A percentile compares a stretch with the other conserved stretches of the same genome.
phyloP scores from a whole-genome alignment of 108 stramenopile species.

The Schizochytrium sp. region DNA sequence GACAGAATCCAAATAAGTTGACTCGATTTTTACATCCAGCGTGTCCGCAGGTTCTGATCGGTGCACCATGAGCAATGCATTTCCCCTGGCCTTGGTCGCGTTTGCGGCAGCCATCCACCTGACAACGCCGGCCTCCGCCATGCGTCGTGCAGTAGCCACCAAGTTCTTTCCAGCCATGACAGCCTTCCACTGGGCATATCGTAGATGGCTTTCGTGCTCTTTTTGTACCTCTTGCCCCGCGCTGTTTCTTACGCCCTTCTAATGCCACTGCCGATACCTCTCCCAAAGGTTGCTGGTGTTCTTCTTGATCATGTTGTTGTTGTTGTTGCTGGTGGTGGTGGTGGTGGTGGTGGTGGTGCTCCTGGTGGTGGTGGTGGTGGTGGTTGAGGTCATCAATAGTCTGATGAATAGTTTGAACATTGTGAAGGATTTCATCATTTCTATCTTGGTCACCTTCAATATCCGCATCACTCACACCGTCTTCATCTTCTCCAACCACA shows the following conservation, averaged over 20 bases:
- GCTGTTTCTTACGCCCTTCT: neutral
- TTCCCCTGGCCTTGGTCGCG: slow-evolving; percentile 27
- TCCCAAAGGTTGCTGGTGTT: neutral
- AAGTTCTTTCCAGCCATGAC: neutral
- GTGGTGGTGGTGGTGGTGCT: too few species aligned
- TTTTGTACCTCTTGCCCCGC: neutral
- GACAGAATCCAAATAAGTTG: slow-evolving; percentile 11
- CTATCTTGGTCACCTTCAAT: too few species aligned
- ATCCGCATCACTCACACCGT: too few species aligned
- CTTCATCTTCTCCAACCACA: too few species aligned
- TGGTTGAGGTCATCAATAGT: too few species aligned
- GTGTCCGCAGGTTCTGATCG: neutral
- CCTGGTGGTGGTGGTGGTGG: too few species aligned
- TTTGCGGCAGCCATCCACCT: slow-evolving; percentile 62
- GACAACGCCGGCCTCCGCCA: slow-evolving; percentile 64
- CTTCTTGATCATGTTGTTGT: neutral
- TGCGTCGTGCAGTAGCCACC: slow-evolving; percentile 55
- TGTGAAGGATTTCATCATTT: too few species aligned
- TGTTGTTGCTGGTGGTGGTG: neutral
- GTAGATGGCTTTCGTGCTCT: neutral
- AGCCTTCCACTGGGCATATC: slow-evolving; percentile 30
- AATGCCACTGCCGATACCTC: neutral
- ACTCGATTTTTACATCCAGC: neutral
- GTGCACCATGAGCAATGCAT: slow-evolving; percentile 40
- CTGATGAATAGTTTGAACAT: too few species aligned